Conservation (phyloP, 305 asterid species). For the Solanum aculeatissimum region DNA sequence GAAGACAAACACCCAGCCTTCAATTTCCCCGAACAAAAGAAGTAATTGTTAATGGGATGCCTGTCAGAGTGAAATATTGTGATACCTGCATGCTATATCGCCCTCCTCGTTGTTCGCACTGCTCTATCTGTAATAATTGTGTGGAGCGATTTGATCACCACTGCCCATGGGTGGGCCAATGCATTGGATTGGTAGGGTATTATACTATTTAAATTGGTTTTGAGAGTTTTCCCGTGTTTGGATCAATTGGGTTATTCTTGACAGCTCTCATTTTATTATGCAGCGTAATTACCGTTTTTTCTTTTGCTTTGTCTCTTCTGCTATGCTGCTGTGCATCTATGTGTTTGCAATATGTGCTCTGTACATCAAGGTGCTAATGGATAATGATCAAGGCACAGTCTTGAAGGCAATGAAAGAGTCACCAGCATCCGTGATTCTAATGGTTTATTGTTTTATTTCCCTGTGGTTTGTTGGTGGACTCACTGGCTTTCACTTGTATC, state of each 20-base stretch:
- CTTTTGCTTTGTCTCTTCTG: constrained; percentile 81
- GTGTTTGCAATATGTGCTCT: constrained; percentile 84
- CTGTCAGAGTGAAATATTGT: constrained; percentile 88
- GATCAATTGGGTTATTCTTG: constrained; percentile 1
- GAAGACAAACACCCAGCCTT: constrained; percentile 86
- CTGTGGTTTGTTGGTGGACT: constrained; percentile 99
- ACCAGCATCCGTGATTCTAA: constrained; percentile 81
- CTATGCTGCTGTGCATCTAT: constrained; percentile 85
- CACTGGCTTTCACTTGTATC: constrained; percentile 89
- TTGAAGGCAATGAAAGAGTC: constrained; percentile 95
- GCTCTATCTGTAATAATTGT: constrained; percentile 95
- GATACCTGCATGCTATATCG: constrained; percentile 99
- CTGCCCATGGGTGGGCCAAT: constrained; percentile 99
- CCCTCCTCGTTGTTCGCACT: constrained; percentile 98
- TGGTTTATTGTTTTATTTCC: constrained; percentile 87
- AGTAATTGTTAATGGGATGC: constrained; percentile 85
- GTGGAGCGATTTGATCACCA: constrained; percentile 99
- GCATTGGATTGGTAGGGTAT: constrained; percentile 82
- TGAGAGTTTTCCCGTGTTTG: background rate
- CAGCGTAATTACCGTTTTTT: constrained; percentile 96
- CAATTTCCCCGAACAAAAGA: constrained; percentile 95
- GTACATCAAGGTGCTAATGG: constrained; percentile 83
- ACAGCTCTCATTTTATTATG: constrained; percentile 14
- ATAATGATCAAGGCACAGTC: constrained; percentile 66
- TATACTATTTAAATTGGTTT: background rate